Conservation (phyloP, 2,329 filamentous ascomycete species). For the Penicillium sp. region DNA sequence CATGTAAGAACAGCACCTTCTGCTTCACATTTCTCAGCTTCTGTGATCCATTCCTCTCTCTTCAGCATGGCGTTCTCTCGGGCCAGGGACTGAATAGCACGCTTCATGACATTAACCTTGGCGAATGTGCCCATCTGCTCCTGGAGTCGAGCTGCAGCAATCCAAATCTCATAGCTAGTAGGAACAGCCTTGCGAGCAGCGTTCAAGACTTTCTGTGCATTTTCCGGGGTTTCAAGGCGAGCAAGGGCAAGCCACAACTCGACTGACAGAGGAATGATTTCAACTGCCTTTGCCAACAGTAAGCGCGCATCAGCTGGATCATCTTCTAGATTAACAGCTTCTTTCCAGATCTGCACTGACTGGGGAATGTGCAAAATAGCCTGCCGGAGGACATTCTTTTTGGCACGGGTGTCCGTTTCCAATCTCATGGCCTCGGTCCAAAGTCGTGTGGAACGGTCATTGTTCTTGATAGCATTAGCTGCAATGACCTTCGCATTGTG, state of each 20-base stretch:
- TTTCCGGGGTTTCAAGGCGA: constrained; percentile 81
- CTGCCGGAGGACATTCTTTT: constrained; percentile 88
- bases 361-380: constrained; percentile 91
- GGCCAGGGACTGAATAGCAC: constrained; percentile 81
- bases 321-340: constrained; percentile 92
- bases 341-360: constrained; percentile 97
- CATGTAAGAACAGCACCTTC: constrained; percentile 87
- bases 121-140: constrained; percentile 79
- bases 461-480: constrained; percentile 86
- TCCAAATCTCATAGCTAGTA: constrained; percentile 93
- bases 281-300: constrained; percentile 88
- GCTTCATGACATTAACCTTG: constrained; percentile 90
- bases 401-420: constrained; percentile 75
- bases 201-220: constrained; percentile 93
- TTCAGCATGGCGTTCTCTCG: constrained; percentile 96
- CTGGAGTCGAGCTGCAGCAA: constrained; percentile 85
- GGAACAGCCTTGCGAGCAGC: constrained; percentile 90
- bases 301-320: constrained; percentile 82
- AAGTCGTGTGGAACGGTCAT: constrained; percentile 79
- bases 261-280: constrained; percentile 88
- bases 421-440: constrained; percentile 97
- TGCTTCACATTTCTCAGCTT: constrained; percentile 91
- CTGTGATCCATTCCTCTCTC: constrained; percentile 92
- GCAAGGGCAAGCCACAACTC: constrained; percentile 95
- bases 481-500: constrained; percentile 96